A percentile compares a stretch with the other conserved stretches of the same genome.
Evolutionary conservation across 805 yeast genomes (phyloP).

Genomic region (Hanseniaspora taiwanica): DNA sequence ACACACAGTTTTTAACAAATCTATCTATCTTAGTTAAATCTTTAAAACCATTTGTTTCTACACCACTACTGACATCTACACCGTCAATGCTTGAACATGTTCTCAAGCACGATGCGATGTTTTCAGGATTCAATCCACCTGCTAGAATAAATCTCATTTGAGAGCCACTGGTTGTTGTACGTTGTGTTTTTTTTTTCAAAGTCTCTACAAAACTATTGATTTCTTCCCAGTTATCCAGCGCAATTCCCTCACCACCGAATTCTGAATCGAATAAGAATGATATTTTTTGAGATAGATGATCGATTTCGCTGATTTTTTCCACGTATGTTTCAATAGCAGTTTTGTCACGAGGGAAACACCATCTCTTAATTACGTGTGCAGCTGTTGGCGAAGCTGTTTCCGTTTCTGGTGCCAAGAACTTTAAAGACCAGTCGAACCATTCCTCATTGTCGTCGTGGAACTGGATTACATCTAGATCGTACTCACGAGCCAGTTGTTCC

Average conservation of each 20-base stretch:
- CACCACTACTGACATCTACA: slow-evolving; percentile 93
- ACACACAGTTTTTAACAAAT: background rate
- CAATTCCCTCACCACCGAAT: slow-evolving; percentile 80
- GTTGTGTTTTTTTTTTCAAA: background rate
- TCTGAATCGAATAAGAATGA: slow-evolving; percentile 79
- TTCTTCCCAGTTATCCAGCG: slow-evolving; percentile 53
- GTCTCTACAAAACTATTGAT: slow-evolving; percentile 25
- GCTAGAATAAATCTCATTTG: slow-evolving; percentile 48
- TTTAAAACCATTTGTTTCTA: slow-evolving; percentile 59
- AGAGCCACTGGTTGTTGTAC: background rate
- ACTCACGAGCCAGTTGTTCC: slow-evolving; percentile 23
- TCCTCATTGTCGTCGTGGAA: slow-evolving; percentile 69
- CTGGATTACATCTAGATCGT: slow-evolving; percentile 67
- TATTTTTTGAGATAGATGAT: slow-evolving; percentile 29
- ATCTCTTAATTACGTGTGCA: slow-evolving; percentile 61
- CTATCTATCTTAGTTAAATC: slow-evolving; percentile 45
- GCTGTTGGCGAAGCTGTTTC: slow-evolving; percentile 27
- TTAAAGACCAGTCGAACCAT: slow-evolving; percentile 4
- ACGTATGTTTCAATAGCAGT: slow-evolving; percentile 10
- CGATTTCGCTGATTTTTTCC: slow-evolving; percentile 1
- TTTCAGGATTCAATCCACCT: slow-evolving; percentile 76
- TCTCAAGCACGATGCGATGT: slow-evolving; percentile 43
- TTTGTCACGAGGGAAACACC: slow-evolving; percentile 43
- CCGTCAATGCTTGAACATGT: slow-evolving; percentile 51
- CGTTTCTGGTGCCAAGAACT: slow-evolving; percentile 4